A percentile compares a stretch with the other conserved stretches of the same genome.
Conservation (phyloP, 495 filamentous ascomycete genomes). For the Neurospora intermedia region DNA sequence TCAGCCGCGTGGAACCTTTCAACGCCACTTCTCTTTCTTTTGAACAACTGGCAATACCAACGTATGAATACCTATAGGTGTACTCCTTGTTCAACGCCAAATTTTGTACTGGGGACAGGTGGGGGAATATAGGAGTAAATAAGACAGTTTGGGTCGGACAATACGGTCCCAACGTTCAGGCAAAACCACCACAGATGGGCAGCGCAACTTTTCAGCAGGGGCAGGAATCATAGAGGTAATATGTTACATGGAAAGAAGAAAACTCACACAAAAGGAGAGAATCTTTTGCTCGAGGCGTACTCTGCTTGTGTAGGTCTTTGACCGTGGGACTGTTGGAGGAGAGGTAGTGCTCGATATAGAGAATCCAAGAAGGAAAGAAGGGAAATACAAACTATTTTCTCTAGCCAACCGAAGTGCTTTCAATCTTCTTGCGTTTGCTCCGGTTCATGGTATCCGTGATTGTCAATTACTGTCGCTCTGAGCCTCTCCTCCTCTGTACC, state of each 20-base stretch:
- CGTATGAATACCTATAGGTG: not conserved
- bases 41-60: not conserved
- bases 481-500: not conserved
- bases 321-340: too few relatives aligned
- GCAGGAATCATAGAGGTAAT: too few relatives aligned
- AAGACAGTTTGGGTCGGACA: constrained; percentile 29
- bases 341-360: too few relatives aligned
- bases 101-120: too few relatives aligned
- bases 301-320: too few relatives aligned
- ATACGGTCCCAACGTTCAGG: constrained; percentile 21
- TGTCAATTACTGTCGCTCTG: not conserved
- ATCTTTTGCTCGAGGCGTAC: too few relatives aligned
- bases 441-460: too few relatives aligned
- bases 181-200: constrained; percentile 26
- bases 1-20: not conserved
- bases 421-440: not conserved
- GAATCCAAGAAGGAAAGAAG: not conserved
- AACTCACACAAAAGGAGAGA: too few relatives aligned
- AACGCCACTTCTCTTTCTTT: not conserved
- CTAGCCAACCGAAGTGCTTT: not conserved
- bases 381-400: not conserved
- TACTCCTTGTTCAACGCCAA: not conserved
- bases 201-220: constrained; percentile 27
- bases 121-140: too few relatives aligned
- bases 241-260: too few relatives aligned